Conservation (phyloP, 352 stramenopile species). For the Poterioochromonas sp. region DNA sequence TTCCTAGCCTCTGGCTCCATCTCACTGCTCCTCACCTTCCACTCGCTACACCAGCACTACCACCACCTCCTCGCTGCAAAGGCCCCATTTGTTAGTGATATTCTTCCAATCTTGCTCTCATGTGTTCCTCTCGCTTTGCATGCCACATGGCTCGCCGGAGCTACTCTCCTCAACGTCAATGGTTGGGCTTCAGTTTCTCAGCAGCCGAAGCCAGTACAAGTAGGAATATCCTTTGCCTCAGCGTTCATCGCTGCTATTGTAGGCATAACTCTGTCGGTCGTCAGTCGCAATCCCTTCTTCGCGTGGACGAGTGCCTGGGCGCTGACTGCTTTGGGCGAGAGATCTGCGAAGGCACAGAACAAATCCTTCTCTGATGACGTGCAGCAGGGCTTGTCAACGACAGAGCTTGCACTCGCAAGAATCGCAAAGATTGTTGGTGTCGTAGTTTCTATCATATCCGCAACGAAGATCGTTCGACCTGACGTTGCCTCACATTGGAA, state of each 20-base stretch:
- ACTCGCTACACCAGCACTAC: too few species aligned
- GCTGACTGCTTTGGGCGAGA: neutral
- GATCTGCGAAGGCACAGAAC: too few species aligned
- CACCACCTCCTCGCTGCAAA: neutral
- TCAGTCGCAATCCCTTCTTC: neutral
- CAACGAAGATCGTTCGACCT: too few species aligned
- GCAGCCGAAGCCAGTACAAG: neutral
- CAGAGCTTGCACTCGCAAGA: too few species aligned
- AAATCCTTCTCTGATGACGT: too few species aligned
- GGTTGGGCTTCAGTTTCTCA: neutral
- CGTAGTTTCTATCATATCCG: too few species aligned
- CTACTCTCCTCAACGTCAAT: neutral
- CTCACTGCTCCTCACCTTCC: neutral
- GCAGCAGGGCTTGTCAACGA: too few species aligned
- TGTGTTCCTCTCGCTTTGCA: neutral
- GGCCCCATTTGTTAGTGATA: neutral
- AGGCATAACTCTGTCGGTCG: neutral
- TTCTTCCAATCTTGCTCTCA: neutral
- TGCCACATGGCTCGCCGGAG: neutral
- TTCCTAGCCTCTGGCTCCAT: neutral
- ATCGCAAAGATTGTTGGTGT: too few species aligned
- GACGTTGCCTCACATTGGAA: too few species aligned
- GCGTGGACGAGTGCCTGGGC: neutral
- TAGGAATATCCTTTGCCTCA: neutral
- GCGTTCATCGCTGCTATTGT: neutral